These are phyloP conservation scores for Pontederia crassipes DNA, from an alignment of 176 grass and related monocot genomes.

Conservation along the genomic window DNA sequence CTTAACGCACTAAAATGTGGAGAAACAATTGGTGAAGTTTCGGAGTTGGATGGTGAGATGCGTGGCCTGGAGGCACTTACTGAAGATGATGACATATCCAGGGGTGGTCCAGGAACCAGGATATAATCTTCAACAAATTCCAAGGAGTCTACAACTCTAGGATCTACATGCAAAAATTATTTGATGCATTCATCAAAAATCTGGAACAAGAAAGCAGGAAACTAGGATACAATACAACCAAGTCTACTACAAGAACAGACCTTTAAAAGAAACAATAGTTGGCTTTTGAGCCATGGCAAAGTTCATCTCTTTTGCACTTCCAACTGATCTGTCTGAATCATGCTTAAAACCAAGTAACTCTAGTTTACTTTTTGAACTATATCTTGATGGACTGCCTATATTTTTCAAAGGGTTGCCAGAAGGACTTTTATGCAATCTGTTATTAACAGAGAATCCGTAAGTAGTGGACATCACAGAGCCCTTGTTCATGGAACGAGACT, in stretches of 20 bases:
- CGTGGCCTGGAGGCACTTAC: constrained; percentile 32
- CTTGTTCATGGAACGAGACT: constrained; percentile 31
- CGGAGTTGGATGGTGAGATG: constrained; percentile 46
- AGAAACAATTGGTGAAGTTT: constrained; percentile 49
- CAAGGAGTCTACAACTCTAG: constrained; percentile 65
- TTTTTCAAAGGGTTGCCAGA: constrained; percentile 52
- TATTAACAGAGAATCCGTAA: constrained; percentile 35
- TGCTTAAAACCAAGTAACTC: constrained; percentile 1
- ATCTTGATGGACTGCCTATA: constrained; percentile 44
- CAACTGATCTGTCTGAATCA: constrained; percentile 23
- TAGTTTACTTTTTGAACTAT: constrained; percentile 9
- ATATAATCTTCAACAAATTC: constrained; percentile 98
- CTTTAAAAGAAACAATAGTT: constrained; percentile 38
- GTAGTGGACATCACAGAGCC: constrained; percentile 20
- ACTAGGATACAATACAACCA: neutral
- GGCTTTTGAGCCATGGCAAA: constrained; percentile 12
- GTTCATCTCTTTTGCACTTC: constrained; percentile 40
- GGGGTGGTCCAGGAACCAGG: constrained; percentile 58
- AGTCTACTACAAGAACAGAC: constrained; percentile 26
- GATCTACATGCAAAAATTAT: constrained; percentile 54
- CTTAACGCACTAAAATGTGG: constrained; percentile 42
- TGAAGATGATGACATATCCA: constrained; percentile 53
- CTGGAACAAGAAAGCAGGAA: neutral
- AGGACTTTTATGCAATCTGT: constrained; percentile 38
- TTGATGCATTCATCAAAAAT: constrained; percentile 15